Evolutionary conservation across 345 rosid species (phyloP).

Genomic region (Geranium brycei): DNA sequence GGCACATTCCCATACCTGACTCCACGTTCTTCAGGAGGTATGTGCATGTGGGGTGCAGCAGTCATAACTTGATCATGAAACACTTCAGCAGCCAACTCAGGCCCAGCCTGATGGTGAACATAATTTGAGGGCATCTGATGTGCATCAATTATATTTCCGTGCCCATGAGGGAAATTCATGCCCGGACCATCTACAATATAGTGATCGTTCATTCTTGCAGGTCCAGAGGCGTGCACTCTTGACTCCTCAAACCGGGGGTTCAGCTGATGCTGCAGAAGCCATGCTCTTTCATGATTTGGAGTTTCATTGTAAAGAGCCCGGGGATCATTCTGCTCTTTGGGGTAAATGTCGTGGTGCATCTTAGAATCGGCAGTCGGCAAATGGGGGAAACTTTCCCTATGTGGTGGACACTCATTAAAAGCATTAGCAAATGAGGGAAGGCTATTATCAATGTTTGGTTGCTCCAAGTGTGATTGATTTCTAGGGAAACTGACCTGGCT

Average conservation of each 20-base stretch:
- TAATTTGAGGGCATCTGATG: slow-evolving; percentile 33
- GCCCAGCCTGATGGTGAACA: slow-evolving; percentile 42
- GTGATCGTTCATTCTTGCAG: slow-evolving; percentile 60
- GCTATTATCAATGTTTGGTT: slow-evolving; percentile 42
- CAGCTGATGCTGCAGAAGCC: slow-evolving; percentile 56
- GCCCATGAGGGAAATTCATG: slow-evolving; percentile 49
- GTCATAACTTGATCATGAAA: slow-evolving; percentile 48
- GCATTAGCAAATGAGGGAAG: slow-evolving; percentile 30
- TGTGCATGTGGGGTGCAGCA: slow-evolving; percentile 25
- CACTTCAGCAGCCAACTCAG: slow-evolving; percentile 43
- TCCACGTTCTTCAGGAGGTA: slow-evolving; percentile 41
- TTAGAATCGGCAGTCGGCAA: slow-evolving; percentile 47
- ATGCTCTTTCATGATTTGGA: slow-evolving; percentile 57
- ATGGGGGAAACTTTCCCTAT: slow-evolving; percentile 29
- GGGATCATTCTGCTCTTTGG: slow-evolving; percentile 41
- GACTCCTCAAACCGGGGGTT: slow-evolving; percentile 50
- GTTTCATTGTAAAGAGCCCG: slow-evolving; percentile 32
- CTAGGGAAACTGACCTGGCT: slow-evolving; percentile 33
- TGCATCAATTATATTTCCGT: slow-evolving; percentile 34
- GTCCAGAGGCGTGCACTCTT: slow-evolving; percentile 41
- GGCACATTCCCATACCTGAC: slow-evolving; percentile 45
- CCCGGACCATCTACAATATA: slow-evolving; percentile 47
- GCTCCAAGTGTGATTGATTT: slow-evolving; percentile 57
- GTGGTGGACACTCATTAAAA: slow-evolving; percentile 45
- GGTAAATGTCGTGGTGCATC: slow-evolving; percentile 35